Evolutionary conservation across 140 eudicot genomes (phyloP).

Genomic region (Erigeron philadelphicus): DNA sequence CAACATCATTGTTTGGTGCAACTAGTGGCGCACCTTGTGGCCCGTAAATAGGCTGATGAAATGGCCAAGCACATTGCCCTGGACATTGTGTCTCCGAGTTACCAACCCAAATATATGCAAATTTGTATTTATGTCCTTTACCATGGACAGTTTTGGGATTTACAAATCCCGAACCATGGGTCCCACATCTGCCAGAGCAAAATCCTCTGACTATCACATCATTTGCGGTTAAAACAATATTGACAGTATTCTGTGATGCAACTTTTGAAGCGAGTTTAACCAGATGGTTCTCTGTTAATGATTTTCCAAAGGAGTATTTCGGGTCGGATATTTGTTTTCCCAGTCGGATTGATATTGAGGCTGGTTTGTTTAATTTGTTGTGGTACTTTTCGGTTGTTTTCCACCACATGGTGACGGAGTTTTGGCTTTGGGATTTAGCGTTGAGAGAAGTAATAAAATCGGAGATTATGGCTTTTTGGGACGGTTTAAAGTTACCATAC

Average conservation of each 20-base stretch:
- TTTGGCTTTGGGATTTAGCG: neutral
- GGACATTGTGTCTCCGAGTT: slow-evolving; percentile 49
- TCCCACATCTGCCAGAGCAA: slow-evolving; percentile 44
- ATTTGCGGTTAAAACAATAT: slow-evolving; percentile 39
- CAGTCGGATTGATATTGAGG: slow-evolving; percentile 25
- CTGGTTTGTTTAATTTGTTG: slow-evolving; percentile 11
- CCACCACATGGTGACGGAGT: neutral
- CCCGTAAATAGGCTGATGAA: slow-evolving; percentile 53
- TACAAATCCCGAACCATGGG: slow-evolving; percentile 31
- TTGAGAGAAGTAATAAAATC: neutral
- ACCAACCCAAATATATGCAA: slow-evolving; percentile 52
- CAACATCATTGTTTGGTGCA: slow-evolving; percentile 47
- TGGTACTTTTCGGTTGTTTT: slow-evolving; percentile 43
- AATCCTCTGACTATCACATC: slow-evolving; percentile 43
- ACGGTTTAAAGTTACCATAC: slow-evolving; percentile 28
- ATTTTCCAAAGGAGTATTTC: slow-evolving; percentile 36
- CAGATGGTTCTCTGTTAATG: slow-evolving; percentile 26
- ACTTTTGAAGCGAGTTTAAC: slow-evolving; percentile 31
- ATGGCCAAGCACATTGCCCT: slow-evolving; percentile 53
- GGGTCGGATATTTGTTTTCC: slow-evolving; percentile 36
- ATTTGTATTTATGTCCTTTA: slow-evolving; percentile 27
- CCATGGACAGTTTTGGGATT: slow-evolving; percentile 4
- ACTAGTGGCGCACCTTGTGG: slow-evolving; percentile 42
- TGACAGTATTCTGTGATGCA: slow-evolving; percentile 25
- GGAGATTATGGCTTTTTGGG: neutral